These are phyloP conservation scores for Kodamaea laetipori DNA, from an alignment of 805 yeast species.

Conservation along the genomic window DNA sequence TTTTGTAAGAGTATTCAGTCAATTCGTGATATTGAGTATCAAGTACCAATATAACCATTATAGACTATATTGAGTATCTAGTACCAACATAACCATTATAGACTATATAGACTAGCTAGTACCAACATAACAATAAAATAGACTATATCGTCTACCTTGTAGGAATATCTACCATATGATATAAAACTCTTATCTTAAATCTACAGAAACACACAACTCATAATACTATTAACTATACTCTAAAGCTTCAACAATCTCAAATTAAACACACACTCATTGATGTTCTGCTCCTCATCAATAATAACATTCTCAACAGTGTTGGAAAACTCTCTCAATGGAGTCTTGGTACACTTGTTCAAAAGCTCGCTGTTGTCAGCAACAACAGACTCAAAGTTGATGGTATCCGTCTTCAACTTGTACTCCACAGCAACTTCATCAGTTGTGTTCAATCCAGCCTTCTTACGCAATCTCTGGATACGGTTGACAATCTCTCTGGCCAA, in stretches of 20 bases:
- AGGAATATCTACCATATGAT: too few species aligned
- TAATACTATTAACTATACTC: constrained; percentile 8
- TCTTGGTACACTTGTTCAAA: constrained; percentile 75
- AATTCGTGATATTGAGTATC: too few species aligned
- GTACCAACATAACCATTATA: too few species aligned
- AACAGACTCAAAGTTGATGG: constrained; percentile 62
- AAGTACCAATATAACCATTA: too few species aligned
- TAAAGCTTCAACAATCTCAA: constrained; percentile 75
- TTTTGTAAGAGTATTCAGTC: too few species aligned
- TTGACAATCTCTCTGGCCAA: constrained; percentile 94
- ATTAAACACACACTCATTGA: constrained; percentile 74
- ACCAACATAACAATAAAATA: too few species aligned
- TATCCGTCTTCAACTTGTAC: constrained; percentile 66
- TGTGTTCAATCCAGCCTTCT: constrained; percentile 91
- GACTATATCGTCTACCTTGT: too few species aligned
- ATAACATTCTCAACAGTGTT: constrained; percentile 44
- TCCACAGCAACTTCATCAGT: constrained; percentile 94
- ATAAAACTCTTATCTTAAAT: too few species aligned
- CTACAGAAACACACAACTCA: too few species aligned
- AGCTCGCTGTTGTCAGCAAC: constrained; percentile 65
- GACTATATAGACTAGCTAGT: too few species aligned
- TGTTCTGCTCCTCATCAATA: constrained; percentile 82
- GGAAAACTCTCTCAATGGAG: constrained; percentile 53
- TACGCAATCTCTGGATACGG: constrained; percentile 96
- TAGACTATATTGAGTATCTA: too few species aligned